Evolutionary conservation across 768 basidiomycete genomes (phyloP).

Genomic region (Russula brevipes): DNA sequence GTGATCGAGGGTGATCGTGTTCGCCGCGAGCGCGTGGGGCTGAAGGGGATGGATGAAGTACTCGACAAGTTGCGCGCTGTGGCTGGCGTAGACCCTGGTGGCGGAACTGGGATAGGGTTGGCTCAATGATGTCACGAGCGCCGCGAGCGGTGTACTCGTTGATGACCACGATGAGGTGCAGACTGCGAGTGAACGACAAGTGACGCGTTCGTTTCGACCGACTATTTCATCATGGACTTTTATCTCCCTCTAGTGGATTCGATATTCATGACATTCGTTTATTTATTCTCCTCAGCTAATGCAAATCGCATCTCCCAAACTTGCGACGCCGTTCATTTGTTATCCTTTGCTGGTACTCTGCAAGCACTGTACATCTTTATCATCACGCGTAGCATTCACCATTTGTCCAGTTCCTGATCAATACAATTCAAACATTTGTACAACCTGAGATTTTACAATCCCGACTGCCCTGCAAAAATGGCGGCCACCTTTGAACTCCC

Average conservation of each 20-base stretch:
- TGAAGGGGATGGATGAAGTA: slow-evolving; percentile 25
- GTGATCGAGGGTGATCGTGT: slow-evolving; percentile 21
- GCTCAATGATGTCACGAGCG: slow-evolving; percentile 2
- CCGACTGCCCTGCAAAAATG: neutral
- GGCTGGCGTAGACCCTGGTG: slow-evolving; percentile 11
- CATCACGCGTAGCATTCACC: slow-evolving; percentile 16
- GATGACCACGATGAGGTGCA: slow-evolving; percentile 9
- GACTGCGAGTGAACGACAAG: slow-evolving; percentile 9
- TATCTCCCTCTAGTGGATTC: neutral
- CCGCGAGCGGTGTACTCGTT: slow-evolving; percentile 1
- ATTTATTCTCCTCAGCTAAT: slow-evolving; percentile 4
- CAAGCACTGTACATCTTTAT: slow-evolving; percentile 24
- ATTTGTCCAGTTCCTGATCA: slow-evolving; percentile 17
- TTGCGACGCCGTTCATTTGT: slow-evolving; percentile 14
- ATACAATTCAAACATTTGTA: slow-evolving; percentile 17
- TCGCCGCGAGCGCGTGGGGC: slow-evolving; percentile 19
- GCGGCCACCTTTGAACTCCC: too few relatives aligned
- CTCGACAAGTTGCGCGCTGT: slow-evolving; percentile 22
- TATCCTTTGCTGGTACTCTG: slow-evolving; percentile 14
- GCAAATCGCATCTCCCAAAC: neutral
- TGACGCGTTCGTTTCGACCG: slow-evolving; percentile 11
- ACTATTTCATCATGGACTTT: slow-evolving; percentile 1
- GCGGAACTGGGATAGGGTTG: neutral
- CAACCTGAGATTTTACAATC: neutral
- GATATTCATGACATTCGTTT: slow-evolving; percentile 14